Evolutionary conservation across 2,329 filamentous ascomycete species (phyloP).

Genomic region (Ophiostoma populinum): DNA sequence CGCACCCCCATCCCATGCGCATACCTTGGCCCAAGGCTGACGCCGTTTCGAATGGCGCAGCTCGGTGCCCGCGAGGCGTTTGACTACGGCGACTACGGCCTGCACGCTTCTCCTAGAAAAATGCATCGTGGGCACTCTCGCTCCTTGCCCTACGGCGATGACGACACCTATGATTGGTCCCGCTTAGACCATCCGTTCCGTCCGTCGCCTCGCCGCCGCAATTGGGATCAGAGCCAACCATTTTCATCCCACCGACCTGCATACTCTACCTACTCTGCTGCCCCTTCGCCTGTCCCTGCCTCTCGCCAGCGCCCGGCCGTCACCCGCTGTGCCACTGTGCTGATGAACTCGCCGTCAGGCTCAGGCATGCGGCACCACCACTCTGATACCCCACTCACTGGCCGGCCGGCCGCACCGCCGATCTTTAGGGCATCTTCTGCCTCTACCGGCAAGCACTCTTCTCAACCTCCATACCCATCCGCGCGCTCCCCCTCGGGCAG

Average conservation of each 20-base stretch:
- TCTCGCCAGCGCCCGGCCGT: constrained; percentile 9
- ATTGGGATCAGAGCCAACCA: constrained; percentile 14
- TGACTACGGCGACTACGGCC: constrained; percentile 11
- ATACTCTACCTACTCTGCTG: constrained; percentile 11
- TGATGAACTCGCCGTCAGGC: constrained; percentile 13
- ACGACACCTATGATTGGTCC: constrained; percentile 17
- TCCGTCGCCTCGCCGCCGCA: constrained; percentile 16
- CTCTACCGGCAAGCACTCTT: constrained; percentile 5
- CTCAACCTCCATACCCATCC: constrained; percentile 11
- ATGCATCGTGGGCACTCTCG: constrained; percentile 11
- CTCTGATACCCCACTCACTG: constrained; percentile 15
- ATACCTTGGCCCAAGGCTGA: constrained; percentile 13
- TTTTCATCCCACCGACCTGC: constrained; percentile 15
- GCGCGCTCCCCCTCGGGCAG: constrained; percentile 13
- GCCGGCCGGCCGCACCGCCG: constrained; percentile 11
- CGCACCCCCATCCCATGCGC: constrained; percentile 8
- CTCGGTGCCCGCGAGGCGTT: constrained; percentile 13
- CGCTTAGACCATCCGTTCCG: constrained; percentile 13
- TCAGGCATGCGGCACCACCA: constrained; percentile 16
- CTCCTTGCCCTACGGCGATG: constrained; percentile 10
- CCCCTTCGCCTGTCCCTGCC: constrained; percentile 5
- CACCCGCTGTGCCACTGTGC: constrained; percentile 10
- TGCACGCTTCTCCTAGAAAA: constrained; percentile 12
- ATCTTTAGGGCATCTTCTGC: constrained; percentile 9
- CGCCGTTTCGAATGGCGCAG: constrained; percentile 18